Evolutionary conservation across 2,329 filamentous ascomycete species (phyloP).

Genomic region (Lachnellula hyalina): DNA sequence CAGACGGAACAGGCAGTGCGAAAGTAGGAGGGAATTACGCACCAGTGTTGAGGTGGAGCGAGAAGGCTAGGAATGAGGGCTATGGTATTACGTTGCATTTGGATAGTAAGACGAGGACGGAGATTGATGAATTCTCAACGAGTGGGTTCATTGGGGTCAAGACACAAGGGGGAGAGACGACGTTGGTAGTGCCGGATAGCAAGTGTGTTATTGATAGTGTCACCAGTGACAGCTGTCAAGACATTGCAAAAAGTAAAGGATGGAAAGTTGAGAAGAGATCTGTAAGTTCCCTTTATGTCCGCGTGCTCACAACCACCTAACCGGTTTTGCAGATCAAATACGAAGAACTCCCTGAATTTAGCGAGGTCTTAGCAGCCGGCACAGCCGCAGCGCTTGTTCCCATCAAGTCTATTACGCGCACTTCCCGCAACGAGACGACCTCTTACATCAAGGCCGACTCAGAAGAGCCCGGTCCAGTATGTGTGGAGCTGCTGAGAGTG

Average conservation of each 20-base stretch:
- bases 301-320: neutral
- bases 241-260: slow-evolving; percentile 71
- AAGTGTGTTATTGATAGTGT: slow-evolving; percentile 83
- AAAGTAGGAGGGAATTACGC: slow-evolving; percentile 97
- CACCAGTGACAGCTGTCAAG: slow-evolving; percentile 71
- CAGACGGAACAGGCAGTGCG: slow-evolving; percentile 82
- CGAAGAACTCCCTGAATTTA: slow-evolving; percentile 52
- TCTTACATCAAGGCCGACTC: slow-evolving; percentile 49
- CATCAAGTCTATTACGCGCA: slow-evolving; percentile 82
- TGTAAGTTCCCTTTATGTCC: slow-evolving; percentile 38
- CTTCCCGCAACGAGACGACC: slow-evolving; percentile 44
- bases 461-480: slow-evolving; percentile 69
- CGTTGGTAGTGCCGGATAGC: slow-evolving; percentile 77
- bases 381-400: slow-evolving; percentile 89
- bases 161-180: slow-evolving; percentile 37
- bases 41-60: slow-evolving; percentile 82
- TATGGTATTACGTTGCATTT: slow-evolving; percentile 94
- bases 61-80: slow-evolving; percentile 70
- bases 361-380: slow-evolving; percentile 84
- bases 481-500: slow-evolving; percentile 64
- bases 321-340: slow-evolving; percentile 54
- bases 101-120: slow-evolving; percentile 75
- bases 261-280: slow-evolving; percentile 77
- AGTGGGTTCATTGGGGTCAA: slow-evolving; percentile 85
- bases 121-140: slow-evolving; percentile 94